Conservation (phyloP, 2,329 filamentous ascomycete genomes). For the Sordariomycetes sp. region DNA sequence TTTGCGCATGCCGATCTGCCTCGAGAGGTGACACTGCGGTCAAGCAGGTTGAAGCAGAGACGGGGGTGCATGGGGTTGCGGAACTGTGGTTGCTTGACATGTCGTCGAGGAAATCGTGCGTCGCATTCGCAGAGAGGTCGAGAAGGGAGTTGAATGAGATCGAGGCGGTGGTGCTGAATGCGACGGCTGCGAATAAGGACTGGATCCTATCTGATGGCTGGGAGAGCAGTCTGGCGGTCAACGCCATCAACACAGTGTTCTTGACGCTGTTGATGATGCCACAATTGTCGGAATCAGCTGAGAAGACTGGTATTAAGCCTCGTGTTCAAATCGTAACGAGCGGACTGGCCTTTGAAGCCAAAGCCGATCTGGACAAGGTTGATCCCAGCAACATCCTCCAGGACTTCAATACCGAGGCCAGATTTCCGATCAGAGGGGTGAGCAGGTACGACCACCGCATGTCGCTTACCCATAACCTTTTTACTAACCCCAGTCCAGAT, state of each 20-base stretch:
- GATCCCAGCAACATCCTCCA: constrained; percentile 1
- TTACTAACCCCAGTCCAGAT: constrained; percentile 6
- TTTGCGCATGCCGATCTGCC: constrained; percentile 18
- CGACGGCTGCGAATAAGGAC: not conserved
- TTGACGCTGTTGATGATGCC: constrained; percentile 34
- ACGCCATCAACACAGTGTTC: constrained; percentile 25
- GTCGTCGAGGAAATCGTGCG: constrained; percentile 4
- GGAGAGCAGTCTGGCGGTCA: constrained; percentile 4
- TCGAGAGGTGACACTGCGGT: constrained; percentile 6
- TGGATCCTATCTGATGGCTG: constrained; percentile 3
- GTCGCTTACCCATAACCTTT: not conserved
- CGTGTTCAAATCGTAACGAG: constrained; percentile 29
- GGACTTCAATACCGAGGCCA: constrained; percentile 4
- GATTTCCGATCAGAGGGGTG: not conserved
- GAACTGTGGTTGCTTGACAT: constrained; percentile 32
- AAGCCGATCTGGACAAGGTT: constrained; percentile 1
- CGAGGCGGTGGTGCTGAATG: constrained; percentile 4
- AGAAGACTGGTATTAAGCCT: constrained; percentile 20
- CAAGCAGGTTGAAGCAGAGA: constrained; percentile 1
- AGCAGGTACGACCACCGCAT: not conserved
- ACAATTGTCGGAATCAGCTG: constrained; percentile 24
- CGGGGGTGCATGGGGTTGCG: constrained; percentile 9
- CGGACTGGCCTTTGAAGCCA: constrained; percentile 13
- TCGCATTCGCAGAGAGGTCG: constrained; percentile 1
- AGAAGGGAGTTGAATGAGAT: not conserved